Evolutionary conservation across 371 early-diverging fungal species (phyloP).

Genomic region (Actinomortierella ambigua): DNA sequence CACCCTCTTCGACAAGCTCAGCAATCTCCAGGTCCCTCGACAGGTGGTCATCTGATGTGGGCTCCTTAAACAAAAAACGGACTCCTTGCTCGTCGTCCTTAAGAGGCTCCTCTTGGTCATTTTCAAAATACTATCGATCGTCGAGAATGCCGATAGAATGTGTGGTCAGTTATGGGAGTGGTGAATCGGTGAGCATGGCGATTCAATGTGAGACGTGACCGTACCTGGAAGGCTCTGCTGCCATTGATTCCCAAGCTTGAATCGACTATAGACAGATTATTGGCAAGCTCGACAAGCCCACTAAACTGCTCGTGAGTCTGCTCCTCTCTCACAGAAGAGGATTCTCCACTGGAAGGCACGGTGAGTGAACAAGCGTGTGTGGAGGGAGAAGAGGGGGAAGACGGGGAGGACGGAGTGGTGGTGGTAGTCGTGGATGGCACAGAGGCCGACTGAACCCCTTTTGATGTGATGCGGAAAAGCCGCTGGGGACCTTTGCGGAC

Average conservation of each 20-base stretch:
- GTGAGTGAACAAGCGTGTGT: too few species aligned
- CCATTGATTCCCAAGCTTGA: constrained; percentile 25
- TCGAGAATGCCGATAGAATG: not conserved
- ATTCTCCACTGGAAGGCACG: not conserved
- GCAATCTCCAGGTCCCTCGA: constrained; percentile 31
- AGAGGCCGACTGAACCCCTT: constrained; percentile 26
- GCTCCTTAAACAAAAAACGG: constrained; percentile 24
- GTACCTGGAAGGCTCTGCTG: constrained; percentile 29
- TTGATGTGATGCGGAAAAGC: constrained; percentile 31
- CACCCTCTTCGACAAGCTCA: constrained; percentile 22
- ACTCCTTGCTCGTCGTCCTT: constrained; percentile 34
- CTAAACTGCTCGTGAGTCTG: constrained; percentile 25
- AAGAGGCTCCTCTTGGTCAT: constrained; percentile 27
- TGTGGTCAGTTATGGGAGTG: not conserved
- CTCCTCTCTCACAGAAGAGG: not conserved
- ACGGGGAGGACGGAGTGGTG: too few species aligned
- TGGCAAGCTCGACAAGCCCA: constrained; percentile 23
- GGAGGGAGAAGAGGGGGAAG: too few species aligned
- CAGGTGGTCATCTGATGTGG: constrained; percentile 32
- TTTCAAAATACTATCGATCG: constrained; percentile 22
- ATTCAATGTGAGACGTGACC: not conserved
- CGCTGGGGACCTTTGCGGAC: constrained; percentile 30
- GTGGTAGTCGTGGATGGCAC: constrained; percentile 8
- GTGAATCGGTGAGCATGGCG: too few species aligned
- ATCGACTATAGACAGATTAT: constrained; percentile 33